Evolutionary conservation across 2,329 filamentous ascomycete species (phyloP).

Genomic region (Pseudogymnoascus sp.): DNA sequence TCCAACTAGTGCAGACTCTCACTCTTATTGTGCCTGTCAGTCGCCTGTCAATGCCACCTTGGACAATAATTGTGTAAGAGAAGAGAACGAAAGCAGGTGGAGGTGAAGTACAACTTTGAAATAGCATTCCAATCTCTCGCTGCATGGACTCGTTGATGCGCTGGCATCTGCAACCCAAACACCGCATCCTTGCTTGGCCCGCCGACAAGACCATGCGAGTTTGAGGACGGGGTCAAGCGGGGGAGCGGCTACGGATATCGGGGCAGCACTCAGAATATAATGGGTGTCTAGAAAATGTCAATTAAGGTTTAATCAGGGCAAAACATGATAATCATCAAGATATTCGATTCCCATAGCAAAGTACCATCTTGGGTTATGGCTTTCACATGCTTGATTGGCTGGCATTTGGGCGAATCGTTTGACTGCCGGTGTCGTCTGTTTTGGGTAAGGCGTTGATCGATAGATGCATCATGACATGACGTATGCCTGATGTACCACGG

Average conservation of each 20-base stretch:
- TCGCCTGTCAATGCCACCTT: neutral
- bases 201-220: neutral
- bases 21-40: neutral
- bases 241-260: neutral
- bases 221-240: neutral
- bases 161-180: conserved; percentile 3
- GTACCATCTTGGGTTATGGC: neutral
- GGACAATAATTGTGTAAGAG: neutral
- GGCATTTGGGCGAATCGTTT: neutral
- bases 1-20: neutral
- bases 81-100: neutral
- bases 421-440: neutral
- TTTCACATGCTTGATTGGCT: conserved; percentile 10
- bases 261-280: neutral
- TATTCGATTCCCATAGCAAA: neutral
- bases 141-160: neutral
- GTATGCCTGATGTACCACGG: neutral
- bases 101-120: neutral
- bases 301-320: neutral
- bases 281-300: neutral
- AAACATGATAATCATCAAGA: neutral
- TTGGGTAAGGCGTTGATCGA: neutral
- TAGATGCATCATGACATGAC: neutral
- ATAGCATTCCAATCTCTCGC: neutral
- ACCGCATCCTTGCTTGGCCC: neutral